Base-by-base conservation (phyloP, 495 filamentous ascomycete genomes). In the Trichodelitschia bisporula region DNA sequence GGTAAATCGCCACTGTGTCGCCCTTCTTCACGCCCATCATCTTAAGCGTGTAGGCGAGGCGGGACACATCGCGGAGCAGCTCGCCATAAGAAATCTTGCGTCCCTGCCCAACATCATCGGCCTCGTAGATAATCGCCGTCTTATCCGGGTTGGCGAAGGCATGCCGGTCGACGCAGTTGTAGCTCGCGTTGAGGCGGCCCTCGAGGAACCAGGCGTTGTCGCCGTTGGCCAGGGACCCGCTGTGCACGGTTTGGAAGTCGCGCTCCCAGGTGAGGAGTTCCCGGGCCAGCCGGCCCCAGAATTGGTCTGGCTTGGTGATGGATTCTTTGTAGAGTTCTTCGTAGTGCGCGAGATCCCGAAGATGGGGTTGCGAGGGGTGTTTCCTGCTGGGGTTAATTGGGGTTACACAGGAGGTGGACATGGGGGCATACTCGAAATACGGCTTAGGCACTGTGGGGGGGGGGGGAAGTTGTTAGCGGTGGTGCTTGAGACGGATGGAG, bases 111-210 rank as follows among this genome's bases (percentile, higher is more conserved):
- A 72, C 70, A 53, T 95, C 86, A 43, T 95, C 89, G 31, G 82
- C 86, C 54, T 99, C 86, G 57, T 93, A 99, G 60, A 95, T 92
- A 53, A 99, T 89, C 41, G 86, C 86, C 23, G 83, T 66, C 57
- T 68, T 76, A 54, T 92, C 56, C 12, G 89, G 89, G 56, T 91
- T 64, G 54, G 80, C 82, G 57, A 84, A 61, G 6, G 84, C 86
- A 53, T 93, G 86, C 37, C 86, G 76, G 44, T 99, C 86, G 32
- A 99, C 75, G 47, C 79, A 89, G 59, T 99, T 99, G 66, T 77
- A 99, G 15, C 77, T 82, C 27, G 86, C 89, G 43, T 95, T 95
- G 41, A 99, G 61, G 35, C 71, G 66, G 34, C 86, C 86, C 54
- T 92, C 86, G 29, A 78, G 53, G 50, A 99, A 99, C 89, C 89